Base-by-base conservation (phyloP, 352 stramenopile species). In the Globisporangium acanthophoron region DNA sequence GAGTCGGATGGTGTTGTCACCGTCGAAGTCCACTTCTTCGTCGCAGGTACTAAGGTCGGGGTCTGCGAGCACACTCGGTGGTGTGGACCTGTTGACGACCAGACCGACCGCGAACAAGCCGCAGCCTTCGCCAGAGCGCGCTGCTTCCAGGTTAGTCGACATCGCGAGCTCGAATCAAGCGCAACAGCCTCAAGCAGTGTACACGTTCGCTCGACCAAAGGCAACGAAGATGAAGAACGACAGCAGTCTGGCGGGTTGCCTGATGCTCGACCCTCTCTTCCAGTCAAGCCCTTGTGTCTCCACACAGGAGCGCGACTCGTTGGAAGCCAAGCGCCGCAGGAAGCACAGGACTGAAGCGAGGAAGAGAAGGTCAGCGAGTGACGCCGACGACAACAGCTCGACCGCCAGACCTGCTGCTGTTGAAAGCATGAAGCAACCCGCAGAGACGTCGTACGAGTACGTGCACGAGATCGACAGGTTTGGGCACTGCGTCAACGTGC, bases 261-360 rank as follows among this genome's bases (percentile, higher is more conserved):
- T 88, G 27, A 88, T 89, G 78, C 69, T 91, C 9, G 81, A 91
- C 46, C 78, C 78, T 13, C 67, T 89, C 2, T 91, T 89, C 61
- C 73, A 84, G 37, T 67, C 68, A 13, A 61, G 21, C 3, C 3
- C 56, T 9, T 35, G 33, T 21, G 18, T 11, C 43, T 47, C 43
- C 18, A 16, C 46, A 12, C 29, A 29, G 27, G 29, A 41, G 1
- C 18, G 51, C n/a, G 41, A 54, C 16, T 3, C 43, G 4, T 7
- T 12, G 16, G 48, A 41, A 15, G 5, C 48, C n/a, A 29, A 65
- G 43, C 43, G 43, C 5, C 43, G 18, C 5, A 20, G 52, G 54
- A 67, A 49, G 39, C 13, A 49, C 33, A 39, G 5, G 8, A 39
- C 8, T 13, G 33, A 39, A 39, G 33, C 33, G 9, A 8, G 33